A percentile compares a stretch with the other conserved stretches of the same genome.
These are phyloP conservation scores for Dendrobium chrysotoxum DNA, from an alignment of 106 monocot species.

Conservation along the genomic window DNA sequence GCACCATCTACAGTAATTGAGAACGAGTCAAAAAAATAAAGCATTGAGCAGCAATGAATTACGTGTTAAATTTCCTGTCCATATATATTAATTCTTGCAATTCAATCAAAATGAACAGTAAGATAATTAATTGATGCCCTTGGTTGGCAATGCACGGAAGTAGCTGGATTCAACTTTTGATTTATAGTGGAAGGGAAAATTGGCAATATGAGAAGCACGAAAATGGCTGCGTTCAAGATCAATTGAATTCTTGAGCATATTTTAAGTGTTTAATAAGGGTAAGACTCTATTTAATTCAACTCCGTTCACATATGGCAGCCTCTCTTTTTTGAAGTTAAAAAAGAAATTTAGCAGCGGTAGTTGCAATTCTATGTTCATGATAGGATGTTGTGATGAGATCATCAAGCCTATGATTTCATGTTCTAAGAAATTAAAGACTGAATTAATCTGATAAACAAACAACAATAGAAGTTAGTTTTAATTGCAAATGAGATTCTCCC, in stretches of 20 bases:
- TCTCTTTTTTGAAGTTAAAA: background rate
- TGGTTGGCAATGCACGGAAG: background rate
- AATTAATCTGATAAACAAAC: background rate
- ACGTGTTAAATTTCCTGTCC: too few species aligned
- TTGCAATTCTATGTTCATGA: background rate
- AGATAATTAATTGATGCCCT: too few species aligned
- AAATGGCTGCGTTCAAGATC: background rate
- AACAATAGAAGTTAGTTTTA: background rate
- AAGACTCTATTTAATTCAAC: background rate
- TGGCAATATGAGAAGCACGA: background rate
- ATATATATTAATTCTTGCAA: too few species aligned
- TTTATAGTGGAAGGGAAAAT: background rate
- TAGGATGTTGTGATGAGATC: background rate
- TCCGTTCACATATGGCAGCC: background rate
- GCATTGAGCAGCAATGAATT: too few species aligned
- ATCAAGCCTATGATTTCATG: background rate
- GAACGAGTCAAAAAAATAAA: slow-evolving; percentile 5
- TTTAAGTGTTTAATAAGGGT: background rate
- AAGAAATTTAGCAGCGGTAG: too few species aligned
- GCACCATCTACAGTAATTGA: slow-evolving; percentile 16
- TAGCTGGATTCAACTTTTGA: background rate
- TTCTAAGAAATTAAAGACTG: background rate
- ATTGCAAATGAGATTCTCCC: background rate
- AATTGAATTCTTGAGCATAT: background rate
- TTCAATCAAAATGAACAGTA: too few species aligned